phyloP scores from a whole-genome alignment of 2,329 filamentous ascomycete species.

The Rhynchosporium agropyri region DNA sequence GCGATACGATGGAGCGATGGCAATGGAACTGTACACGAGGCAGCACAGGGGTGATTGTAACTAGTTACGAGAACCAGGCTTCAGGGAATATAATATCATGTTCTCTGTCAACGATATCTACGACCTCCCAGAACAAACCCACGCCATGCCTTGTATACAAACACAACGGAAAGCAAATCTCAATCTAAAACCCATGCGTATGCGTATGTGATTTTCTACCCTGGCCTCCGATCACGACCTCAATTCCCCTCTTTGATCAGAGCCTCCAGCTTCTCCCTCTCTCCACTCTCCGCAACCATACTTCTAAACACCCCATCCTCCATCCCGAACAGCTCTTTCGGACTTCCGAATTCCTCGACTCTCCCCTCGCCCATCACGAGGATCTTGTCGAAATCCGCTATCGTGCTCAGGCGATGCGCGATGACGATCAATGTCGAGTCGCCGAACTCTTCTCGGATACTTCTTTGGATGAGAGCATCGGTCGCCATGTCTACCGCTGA shows the following conservation, averaged over 20 bases:
- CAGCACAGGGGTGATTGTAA: too few species aligned
- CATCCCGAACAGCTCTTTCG: conserved; percentile 60
- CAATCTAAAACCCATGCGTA: too few species aligned
- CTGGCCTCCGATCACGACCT: neutral
- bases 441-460: conserved; percentile 71
- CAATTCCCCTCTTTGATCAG: conserved; percentile 10
- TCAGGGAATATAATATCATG: too few species aligned
- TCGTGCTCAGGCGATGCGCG: conserved; percentile 74
- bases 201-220: too few species aligned
- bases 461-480: conserved; percentile 72
- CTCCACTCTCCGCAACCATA: conserved; percentile 66
- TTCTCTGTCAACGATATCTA: too few species aligned
- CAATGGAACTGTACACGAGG: too few species aligned
- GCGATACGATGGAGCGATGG: too few species aligned
- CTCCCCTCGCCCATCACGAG: conserved; percentile 69
- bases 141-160: too few species aligned
- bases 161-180: too few species aligned
- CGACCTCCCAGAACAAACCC: too few species aligned
- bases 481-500: conserved; percentile 78
- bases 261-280: conserved; percentile 46
- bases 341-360: conserved; percentile 69
- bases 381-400: conserved; percentile 76
- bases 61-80: too few species aligned
- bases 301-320: conserved; percentile 55
- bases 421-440: conserved; percentile 73